Percentiles rank a stretch among this genome's conserved stretches.
These are phyloP conservation scores for Chondrostereum purpureum DNA, from an alignment of 1,284 basidiomycete species.

Conservation along the genomic window DNA sequence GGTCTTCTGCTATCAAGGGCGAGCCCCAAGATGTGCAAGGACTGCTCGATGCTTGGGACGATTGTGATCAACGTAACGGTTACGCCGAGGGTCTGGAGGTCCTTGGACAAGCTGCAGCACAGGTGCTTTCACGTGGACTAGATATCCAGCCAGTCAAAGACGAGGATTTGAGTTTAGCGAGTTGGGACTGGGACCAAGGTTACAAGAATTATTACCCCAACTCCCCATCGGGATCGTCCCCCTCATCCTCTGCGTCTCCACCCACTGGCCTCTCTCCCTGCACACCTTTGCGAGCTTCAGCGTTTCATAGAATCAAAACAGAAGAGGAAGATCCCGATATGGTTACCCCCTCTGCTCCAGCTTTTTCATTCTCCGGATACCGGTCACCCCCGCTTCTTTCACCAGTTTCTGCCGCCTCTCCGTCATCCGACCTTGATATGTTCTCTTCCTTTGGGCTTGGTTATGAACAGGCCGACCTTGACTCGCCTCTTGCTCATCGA, in stretches of 20 bases:
- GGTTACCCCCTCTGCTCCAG: constrained; percentile 8
- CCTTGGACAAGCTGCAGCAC: constrained; percentile 2
- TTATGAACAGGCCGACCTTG: neutral
- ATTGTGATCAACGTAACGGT: constrained; percentile 30
- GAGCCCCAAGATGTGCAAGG: constrained; percentile 55
- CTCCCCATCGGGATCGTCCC: constrained; percentile 2
- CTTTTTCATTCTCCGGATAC: neutral
- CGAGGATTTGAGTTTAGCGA: constrained; percentile 21
- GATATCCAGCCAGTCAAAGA: constrained; percentile 21
- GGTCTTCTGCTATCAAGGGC: constrained; percentile 41
- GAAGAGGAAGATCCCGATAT: constrained; percentile 35
- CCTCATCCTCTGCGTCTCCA: constrained; percentile 11
- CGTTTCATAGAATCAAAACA: constrained; percentile 28
- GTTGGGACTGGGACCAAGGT: constrained; percentile 13
- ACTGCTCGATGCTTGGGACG: constrained; percentile 61
- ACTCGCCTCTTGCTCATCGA: constrained; percentile 2
- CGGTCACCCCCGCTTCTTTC: constrained; percentile 8
- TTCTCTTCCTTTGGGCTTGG: neutral
- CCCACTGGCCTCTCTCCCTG: constrained; percentile 2
- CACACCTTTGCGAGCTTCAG: too few species aligned
- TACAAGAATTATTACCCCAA: neutral
- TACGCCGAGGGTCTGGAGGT: constrained; percentile 30
- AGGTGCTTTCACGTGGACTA: neutral
- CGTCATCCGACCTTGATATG: constrained; percentile 16
- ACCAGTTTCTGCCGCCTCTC: constrained; percentile 19